Evolutionary conservation across 1,284 basidiomycete genomes (phyloP).

Genomic region (Ustanciosporium gigantosporum): DNA sequence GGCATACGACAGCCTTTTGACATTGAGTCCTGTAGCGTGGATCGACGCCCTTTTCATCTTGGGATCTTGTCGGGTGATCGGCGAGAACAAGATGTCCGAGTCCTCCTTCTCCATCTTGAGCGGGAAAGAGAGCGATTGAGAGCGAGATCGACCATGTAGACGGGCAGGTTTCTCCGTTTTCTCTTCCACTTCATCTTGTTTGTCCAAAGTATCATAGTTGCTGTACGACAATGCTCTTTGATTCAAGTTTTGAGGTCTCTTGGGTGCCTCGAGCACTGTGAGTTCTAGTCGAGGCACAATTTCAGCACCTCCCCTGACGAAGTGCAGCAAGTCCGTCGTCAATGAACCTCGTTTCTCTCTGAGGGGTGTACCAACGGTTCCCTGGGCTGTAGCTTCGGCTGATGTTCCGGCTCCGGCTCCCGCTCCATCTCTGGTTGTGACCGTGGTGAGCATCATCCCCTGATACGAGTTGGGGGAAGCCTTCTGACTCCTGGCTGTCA

Average conservation of each 20-base stretch:
- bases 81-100: not conserved
- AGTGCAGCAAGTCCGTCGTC: slow-evolving; percentile 6
- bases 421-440: not conserved
- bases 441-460: slow-evolving; percentile 21
- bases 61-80: not conserved
- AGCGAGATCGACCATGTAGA: not conserved
- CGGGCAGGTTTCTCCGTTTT: not conserved
- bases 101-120: not conserved
- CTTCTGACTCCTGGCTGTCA: slow-evolving; percentile 3
- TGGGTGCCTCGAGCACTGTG: slow-evolving; percentile 9
- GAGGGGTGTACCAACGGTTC: slow-evolving; percentile 3
- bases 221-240: not conserved
- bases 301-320: slow-evolving; percentile 18
- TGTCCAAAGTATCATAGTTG: not conserved
- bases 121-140: not conserved
- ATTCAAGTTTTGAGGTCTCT: no score
- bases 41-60: not conserved
- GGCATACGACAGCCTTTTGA: not conserved
- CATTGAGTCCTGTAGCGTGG: not conserved
- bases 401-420: not conserved
- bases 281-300: slow-evolving; percentile 19
- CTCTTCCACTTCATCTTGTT: not conserved
- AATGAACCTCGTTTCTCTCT: slow-evolving; percentile 7
- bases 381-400: not conserved
- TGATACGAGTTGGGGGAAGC: slow-evolving; percentile 9